Percentiles rank a stretch among this genome's conserved stretches.
phyloP scores from a whole-genome alignment of 345 rosid species.

The Cardamine occulta region DNA sequence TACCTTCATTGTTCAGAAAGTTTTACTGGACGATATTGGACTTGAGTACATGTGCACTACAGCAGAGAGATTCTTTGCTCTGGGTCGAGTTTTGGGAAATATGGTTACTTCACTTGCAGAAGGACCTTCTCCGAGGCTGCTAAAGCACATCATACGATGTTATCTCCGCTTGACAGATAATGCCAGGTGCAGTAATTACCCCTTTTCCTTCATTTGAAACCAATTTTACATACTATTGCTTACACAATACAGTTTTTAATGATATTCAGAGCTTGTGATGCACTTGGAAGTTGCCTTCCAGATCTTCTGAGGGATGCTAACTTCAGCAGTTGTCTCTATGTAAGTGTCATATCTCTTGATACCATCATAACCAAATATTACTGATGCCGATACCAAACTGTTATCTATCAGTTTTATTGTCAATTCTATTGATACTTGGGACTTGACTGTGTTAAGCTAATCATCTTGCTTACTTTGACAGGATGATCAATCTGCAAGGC shows the following conservation, averaged over 20 bases:
- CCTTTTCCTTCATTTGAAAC: conserved; percentile 28
- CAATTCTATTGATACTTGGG: too few species aligned
- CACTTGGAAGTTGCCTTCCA: conserved; percentile 75
- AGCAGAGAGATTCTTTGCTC: conserved; percentile 89
- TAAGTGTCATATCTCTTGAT: conserved; percentile 49
- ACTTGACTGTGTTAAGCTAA: too few species aligned
- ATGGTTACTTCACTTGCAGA: conserved; percentile 90
- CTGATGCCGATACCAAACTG: neutral
- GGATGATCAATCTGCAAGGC: conserved; percentile 84
- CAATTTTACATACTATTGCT: conserved; percentile 5
- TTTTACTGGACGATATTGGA: conserved; percentile 85
- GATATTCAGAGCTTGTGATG: conserved; percentile 78
- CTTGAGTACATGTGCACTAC: conserved; percentile 85
- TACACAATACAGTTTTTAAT: conserved; percentile 21
- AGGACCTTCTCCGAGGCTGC: conserved; percentile 67
- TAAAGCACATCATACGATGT: conserved; percentile 88
- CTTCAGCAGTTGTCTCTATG: conserved; percentile 73
- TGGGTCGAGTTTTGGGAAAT: conserved; percentile 72
- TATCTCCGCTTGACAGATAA: conserved; percentile 84
- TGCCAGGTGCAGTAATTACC: conserved; percentile 52
- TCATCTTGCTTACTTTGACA: conserved; percentile 37
- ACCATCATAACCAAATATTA: conserved; percentile 15
- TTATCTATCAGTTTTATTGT: conserved; percentile 3
- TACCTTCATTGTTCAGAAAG: conserved; percentile 84
- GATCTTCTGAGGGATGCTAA: conserved; percentile 73